Evolutionary conservation across 1,139 yeast species (phyloP).

Genomic region (Hyphopichia burtonii): DNA sequence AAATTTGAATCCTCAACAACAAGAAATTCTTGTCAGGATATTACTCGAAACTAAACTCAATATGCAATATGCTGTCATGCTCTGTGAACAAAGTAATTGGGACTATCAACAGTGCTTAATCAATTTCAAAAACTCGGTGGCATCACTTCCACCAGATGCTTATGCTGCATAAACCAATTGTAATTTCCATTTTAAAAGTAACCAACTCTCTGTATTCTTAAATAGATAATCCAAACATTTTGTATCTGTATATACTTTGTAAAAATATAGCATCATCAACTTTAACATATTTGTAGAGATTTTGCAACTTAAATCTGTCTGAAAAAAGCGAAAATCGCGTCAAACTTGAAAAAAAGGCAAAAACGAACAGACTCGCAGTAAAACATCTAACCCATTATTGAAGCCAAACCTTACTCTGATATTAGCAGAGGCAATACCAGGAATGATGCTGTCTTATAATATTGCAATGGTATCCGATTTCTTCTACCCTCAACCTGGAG

Average conservation of each 20-base stretch:
- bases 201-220: not conserved
- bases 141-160: conserved; percentile 46
- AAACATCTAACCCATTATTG: too few species aligned
- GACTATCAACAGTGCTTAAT: conserved; percentile 68
- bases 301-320: not conserved
- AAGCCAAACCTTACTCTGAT: too few species aligned
- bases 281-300: not conserved
- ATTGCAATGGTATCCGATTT: conserved; percentile 91
- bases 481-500: conserved; percentile 98
- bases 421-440: too few species aligned
- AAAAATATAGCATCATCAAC: not conserved
- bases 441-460: conserved; percentile 25
- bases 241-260: conserved; percentile 1
- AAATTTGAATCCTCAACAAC: conserved; percentile 55
- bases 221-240: not conserved
- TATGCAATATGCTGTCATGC: conserved; percentile 75
- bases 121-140: conserved; percentile 66
- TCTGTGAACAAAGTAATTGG: conserved; percentile 89
- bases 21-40: conserved; percentile 63
- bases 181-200: not conserved
- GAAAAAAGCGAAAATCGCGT: too few species aligned
- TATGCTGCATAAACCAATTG: conserved; percentile 11
- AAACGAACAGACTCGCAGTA: too few species aligned
- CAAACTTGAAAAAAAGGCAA: too few species aligned
- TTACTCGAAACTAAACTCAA: conserved; percentile 74